phyloP scores from a whole-genome alignment of 225 moss, liverwort and hornwort genomes.

The Neckera pumila region DNA sequence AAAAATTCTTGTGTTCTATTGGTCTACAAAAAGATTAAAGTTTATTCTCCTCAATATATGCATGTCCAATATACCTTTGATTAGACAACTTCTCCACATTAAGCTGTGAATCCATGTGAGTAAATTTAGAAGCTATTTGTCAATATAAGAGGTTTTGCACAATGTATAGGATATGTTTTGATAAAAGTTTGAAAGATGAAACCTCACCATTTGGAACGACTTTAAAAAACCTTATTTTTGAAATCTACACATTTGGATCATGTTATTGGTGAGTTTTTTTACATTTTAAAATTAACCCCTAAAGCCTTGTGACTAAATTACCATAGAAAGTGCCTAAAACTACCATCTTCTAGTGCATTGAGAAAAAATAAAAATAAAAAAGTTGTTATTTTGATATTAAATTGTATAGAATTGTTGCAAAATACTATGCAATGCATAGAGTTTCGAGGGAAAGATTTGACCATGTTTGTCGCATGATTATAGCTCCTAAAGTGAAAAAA shows the following conservation, averaged over 20 bases:
- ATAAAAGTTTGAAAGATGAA: not conserved
- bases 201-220: not conserved
- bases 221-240: not conserved
- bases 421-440: rapidly evolving
- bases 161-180: no score
- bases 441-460: not conserved
- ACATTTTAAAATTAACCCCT: not conserved
- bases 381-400: not conserved
- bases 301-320: not conserved
- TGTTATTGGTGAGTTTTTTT: not conserved
- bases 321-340: rapidly evolving
- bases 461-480: not conserved
- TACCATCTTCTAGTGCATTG: not conserved
- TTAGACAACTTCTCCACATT: not conserved
- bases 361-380: not conserved
- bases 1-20: not conserved
- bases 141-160: not conserved
- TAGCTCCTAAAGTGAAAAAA: not conserved
- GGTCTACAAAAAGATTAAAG: not conserved
- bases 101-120: not conserved
- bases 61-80: not conserved
- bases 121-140: not conserved
- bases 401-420: not conserved
- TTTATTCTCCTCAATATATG: not conserved
- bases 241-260: not conserved